A percentile compares a stretch with the other conserved stretches of the same genome.
These are phyloP conservation scores for Cladosporium halotolerans DNA, from an alignment of 2,329 filamentous ascomycete species.

Conservation along the genomic window DNA sequence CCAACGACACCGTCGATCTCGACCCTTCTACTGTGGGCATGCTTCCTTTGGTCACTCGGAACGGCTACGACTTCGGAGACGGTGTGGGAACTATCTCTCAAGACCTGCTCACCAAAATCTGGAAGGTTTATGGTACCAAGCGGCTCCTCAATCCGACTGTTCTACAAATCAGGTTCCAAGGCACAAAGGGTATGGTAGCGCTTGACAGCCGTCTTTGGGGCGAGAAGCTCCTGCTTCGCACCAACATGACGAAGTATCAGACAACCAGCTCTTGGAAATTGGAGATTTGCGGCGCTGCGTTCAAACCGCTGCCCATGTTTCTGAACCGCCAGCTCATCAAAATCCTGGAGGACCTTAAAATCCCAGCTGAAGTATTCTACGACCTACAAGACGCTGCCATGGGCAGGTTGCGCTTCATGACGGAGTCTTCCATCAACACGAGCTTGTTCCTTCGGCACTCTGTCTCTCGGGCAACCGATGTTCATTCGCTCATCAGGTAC, in stretches of 20 bases:
- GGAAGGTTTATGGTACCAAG: slow-evolving; percentile 45
- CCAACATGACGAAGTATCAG: slow-evolving; percentile 75
- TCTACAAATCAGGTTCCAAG: slow-evolving; percentile 67
- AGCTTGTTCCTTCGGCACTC: slow-evolving; percentile 57
- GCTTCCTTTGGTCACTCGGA: slow-evolving; percentile 50
- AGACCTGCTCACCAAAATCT: slow-evolving; percentile 55
- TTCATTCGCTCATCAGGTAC: slow-evolving; percentile 57
- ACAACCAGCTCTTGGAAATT: slow-evolving; percentile 51
- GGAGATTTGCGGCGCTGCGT: slow-evolving; percentile 66
- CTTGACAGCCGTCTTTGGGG: slow-evolving; percentile 58
- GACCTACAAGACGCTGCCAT: slow-evolving; percentile 59
- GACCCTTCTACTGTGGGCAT: slow-evolving; percentile 26
- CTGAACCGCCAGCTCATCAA: slow-evolving; percentile 80
- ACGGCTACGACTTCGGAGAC: slow-evolving; percentile 64
- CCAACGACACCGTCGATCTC: slow-evolving; percentile 55
- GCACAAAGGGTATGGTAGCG: slow-evolving; percentile 72
- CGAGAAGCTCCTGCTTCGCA: slow-evolving; percentile 54
- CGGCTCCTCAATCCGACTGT: slow-evolving; percentile 51
- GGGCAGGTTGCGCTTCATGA: slow-evolving; percentile 52
- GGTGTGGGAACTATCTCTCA: slow-evolving; percentile 64
- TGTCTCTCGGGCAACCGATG: slow-evolving; percentile 54
- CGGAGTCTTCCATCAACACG: slow-evolving; percentile 54
- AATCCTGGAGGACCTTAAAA: slow-evolving; percentile 72
- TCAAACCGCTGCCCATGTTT: slow-evolving; percentile 60
- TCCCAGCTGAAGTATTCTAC: slow-evolving; percentile 54